Conservation (phyloP, 2,329 filamentous ascomycete species). For the Fusarium vanettenii region DNA sequence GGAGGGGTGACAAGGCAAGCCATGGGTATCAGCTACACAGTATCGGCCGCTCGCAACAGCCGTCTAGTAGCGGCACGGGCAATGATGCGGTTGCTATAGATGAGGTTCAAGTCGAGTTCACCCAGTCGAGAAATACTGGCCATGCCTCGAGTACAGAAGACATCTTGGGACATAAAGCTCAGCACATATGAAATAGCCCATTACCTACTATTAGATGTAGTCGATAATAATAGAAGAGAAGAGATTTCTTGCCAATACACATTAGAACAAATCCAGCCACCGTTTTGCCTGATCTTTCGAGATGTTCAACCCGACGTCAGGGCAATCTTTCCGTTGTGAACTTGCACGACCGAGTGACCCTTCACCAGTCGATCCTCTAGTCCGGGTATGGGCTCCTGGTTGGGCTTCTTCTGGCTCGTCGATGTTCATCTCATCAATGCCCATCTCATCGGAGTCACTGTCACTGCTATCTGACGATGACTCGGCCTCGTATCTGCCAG, state of each 20-base stretch:
- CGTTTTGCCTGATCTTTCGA: neutral
- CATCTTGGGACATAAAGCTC: neutral
- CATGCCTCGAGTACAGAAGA: neutral
- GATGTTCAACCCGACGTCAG: neutral
- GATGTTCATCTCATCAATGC: neutral
- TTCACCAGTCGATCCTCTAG: too few species aligned
- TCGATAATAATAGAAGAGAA: neutral
- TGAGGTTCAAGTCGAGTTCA: neutral
- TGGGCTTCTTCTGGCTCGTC: neutral
- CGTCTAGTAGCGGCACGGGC: neutral
- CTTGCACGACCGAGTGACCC: too few species aligned
- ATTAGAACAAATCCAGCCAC: neutral
- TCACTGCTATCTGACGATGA: neutral
- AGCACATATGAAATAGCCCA: neutral
- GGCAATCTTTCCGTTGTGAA: neutral
- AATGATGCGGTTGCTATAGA: neutral
- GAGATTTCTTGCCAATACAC: neutral
- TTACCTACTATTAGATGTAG: neutral
- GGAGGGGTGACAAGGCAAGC: neutral
- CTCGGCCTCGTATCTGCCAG: neutral
- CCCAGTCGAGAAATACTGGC: neutral
- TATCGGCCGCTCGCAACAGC: neutral
- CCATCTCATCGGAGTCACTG: neutral
- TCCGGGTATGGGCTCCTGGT: neutral
- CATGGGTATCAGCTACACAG: constrained; percentile 2